phyloP scores from a whole-genome alignment of 352 stramenopile genomes.

The Globisporangium nagaii region DNA sequence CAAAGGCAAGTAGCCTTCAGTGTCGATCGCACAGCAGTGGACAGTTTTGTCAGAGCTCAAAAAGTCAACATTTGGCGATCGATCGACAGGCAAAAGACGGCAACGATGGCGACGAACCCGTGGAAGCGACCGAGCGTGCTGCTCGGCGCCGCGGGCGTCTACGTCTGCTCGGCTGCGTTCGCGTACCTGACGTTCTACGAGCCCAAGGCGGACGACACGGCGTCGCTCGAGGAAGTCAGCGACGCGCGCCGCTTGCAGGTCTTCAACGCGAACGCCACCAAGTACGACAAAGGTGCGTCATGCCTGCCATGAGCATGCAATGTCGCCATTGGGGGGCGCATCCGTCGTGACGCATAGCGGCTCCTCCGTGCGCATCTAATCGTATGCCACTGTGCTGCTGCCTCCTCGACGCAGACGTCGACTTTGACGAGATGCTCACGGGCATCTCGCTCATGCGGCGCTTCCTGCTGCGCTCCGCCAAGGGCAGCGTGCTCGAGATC shows the following conservation, averaged over 20 bases:
- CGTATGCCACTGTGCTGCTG: not conserved
- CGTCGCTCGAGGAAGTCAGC: slow-evolving; percentile 23
- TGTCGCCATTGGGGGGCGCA: no score
- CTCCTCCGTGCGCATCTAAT: no score
- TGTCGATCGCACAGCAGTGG: no score
- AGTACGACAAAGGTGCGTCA: slow-evolving; percentile 67
- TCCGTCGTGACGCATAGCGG: no score
- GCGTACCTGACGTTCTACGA: slow-evolving; percentile 78
- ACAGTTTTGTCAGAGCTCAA: no score
- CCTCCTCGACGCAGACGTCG: no score
- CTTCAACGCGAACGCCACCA: slow-evolving; percentile 63
- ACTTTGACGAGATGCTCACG: slow-evolving; percentile 72
- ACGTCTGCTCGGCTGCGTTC: slow-evolving; percentile 41
- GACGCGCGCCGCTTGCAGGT: slow-evolving; percentile 49
- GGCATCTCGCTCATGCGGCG: slow-evolving; percentile 78
- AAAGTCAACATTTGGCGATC: no score
- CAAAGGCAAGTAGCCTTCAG: no score
- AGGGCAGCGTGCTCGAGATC: slow-evolving; percentile 89
- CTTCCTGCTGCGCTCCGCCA: slow-evolving; percentile 65
- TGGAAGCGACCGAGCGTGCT: slow-evolving; percentile 48
- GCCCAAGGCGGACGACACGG: slow-evolving; percentile 28
- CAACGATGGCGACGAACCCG: slow-evolving; percentile 24
- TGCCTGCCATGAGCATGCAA: no score
- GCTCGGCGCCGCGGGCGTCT: slow-evolving; percentile 49
- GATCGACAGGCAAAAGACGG: no score